Base-by-base conservation (phyloP, 257 asterid genomes). In the Avicennia marina region DNA sequence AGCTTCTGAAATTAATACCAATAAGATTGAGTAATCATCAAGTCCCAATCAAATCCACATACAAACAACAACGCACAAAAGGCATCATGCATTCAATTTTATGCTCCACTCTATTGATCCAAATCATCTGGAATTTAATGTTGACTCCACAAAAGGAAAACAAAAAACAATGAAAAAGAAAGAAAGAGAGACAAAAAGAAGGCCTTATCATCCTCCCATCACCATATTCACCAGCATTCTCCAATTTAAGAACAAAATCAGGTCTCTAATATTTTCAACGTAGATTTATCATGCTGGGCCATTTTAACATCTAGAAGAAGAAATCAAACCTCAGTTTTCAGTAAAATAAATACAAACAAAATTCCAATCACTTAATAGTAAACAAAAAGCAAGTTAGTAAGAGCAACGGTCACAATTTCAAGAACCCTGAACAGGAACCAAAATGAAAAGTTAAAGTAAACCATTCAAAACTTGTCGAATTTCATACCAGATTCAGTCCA, bases 401-500 rank as follows among this genome's bases (percentile, higher is more conserved):
- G n/a, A n/a, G n/a, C n/a, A n/a, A n/a, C n/a, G n/a, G n/a, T n/a
- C n/a, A n/a, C n/a, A n/a, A n/a, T n/a, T n/a, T n/a, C n/a, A n/a
- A n/a, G n/a, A n/a, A n/a, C n/a, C n/a, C n/a, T n/a, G n/a, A n/a
- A n/a, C n/a, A n/a, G n/a, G n/a, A n/a, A n/a, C n/a, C n/a, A n/a
- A n/a, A n/a, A n/a, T n/a, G n/a, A n/a, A n/a, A n/a, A n/a, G 15
- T 41, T 44, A n/a, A 32, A 5, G 53, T 11, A 13, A 53, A 53
- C 29, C 39, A 26, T 25, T 18, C 42, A 43, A 51, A 33, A 38
- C n/a, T n/a, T 45, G 4, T 20, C 8, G 11, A 52, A 11, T 51
- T 38, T n/a, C 34, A 63, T 42, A 31, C 34, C 71, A 68, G 58
- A 52, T 64, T 62, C 70, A 34, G 33, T 15, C 24, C 68, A 44